phyloP scores from a whole-genome alignment of 345 rosid species.

The Gossypium arboreum region DNA sequence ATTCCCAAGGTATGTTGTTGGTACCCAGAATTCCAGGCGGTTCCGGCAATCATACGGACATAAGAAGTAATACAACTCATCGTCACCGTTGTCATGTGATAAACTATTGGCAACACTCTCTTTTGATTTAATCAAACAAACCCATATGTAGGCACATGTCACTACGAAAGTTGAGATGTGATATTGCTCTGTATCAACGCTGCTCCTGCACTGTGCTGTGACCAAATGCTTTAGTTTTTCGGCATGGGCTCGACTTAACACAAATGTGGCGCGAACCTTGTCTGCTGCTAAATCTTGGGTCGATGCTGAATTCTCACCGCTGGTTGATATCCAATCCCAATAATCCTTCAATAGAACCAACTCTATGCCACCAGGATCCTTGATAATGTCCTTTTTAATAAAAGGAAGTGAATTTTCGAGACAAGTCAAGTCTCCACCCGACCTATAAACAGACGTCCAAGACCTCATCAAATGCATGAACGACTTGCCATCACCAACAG shows the following conservation, averaged over 20 bases:
- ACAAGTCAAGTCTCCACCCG: slow-evolving; percentile 11
- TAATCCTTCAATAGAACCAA: slow-evolving; percentile 11
- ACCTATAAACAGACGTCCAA: slow-evolving; percentile 33
- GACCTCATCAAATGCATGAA: slow-evolving; percentile 28
- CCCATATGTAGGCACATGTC: slow-evolving; percentile 35
- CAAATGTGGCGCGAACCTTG: slow-evolving; percentile 33
- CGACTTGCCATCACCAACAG: slow-evolving; percentile 31
- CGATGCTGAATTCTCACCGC: not conserved
- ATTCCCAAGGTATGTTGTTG: slow-evolving; percentile 34
- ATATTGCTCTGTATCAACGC: not conserved
- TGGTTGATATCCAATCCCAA: slow-evolving; percentile 9
- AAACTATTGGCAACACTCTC: not conserved
- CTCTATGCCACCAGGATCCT: slow-evolving; percentile 24
- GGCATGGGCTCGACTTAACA: slow-evolving; percentile 8
- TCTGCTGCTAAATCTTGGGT: not conserved
- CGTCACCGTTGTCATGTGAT: not conserved
- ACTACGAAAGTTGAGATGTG: slow-evolving; percentile 28
- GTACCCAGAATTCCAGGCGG: slow-evolving; percentile 20
- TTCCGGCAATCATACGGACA: slow-evolving; percentile 22
- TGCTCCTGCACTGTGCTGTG: not conserved
- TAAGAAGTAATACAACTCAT: slow-evolving; percentile 5
- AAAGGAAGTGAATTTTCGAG: slow-evolving; percentile 13
- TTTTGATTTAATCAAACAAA: slow-evolving; percentile 26
- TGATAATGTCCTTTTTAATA: slow-evolving; percentile 18
- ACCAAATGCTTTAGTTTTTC: slow-evolving; percentile 26